phyloP scores from a whole-genome alignment of 2,329 filamentous ascomycete genomes.

The Aspergillus eucalypticola region DNA sequence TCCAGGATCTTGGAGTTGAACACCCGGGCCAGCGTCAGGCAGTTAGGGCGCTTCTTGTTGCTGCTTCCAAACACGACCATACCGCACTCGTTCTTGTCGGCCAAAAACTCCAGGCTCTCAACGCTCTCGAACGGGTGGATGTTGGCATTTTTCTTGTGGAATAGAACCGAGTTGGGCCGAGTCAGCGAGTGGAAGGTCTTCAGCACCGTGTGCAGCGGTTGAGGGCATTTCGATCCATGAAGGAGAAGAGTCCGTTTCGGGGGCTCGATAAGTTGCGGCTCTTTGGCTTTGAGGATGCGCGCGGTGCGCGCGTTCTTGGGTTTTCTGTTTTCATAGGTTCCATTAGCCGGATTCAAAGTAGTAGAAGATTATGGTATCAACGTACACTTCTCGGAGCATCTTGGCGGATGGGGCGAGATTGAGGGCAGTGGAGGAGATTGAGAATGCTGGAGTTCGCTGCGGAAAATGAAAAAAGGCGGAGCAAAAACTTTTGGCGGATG shows the following conservation, averaged over 20 bases:
- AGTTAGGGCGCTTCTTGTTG: conserved; percentile 94
- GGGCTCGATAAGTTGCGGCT: conserved; percentile 85
- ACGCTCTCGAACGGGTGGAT: conserved; percentile 93
- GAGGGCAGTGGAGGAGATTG: background rate
- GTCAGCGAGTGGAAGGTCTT: conserved; percentile 83
- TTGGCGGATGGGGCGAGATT: conserved; percentile 14
- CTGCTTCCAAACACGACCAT: conserved; percentile 81
- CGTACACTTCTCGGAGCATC: conserved; percentile 50
- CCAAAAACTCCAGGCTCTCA: conserved; percentile 88
- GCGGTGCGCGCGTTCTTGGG: conserved; percentile 86
- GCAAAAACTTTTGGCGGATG: conserved; percentile 41
- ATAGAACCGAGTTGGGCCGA: conserved; percentile 80
- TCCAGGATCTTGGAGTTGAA: conserved; percentile 88
- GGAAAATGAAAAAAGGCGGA: conserved; percentile 28
- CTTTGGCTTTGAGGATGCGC: conserved; percentile 89
- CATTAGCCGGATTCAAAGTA: background rate
- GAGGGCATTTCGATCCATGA: conserved; percentile 80
- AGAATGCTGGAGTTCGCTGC: conserved; percentile 16
- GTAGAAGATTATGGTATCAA: background rate
- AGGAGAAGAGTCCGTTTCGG: conserved; percentile 88
- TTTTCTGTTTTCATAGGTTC: conserved; percentile 50
- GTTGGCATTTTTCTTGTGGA: conserved; percentile 90
- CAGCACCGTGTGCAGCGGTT: conserved; percentile 78
- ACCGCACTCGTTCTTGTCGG: conserved; percentile 90
- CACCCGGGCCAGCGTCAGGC: conserved; percentile 76